Conservation (phyloP, 2,329 filamentous ascomycete genomes). For the Talaromyces sp. region DNA sequence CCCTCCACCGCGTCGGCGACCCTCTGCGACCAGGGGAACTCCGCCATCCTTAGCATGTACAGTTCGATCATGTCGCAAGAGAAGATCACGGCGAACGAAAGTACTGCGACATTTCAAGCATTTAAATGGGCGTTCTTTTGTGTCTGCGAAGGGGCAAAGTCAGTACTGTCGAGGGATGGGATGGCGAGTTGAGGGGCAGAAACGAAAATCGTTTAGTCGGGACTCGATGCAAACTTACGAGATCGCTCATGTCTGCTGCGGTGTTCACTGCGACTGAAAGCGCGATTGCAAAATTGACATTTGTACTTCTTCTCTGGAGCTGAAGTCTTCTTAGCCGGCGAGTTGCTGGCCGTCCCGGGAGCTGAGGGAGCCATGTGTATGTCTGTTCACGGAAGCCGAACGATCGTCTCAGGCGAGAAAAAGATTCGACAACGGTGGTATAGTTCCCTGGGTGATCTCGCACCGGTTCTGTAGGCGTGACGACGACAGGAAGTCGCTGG, state of each 20-base stretch:
- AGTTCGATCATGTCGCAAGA: conserved; percentile 95
- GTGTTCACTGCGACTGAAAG: conserved; percentile 96
- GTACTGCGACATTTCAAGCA: conserved; percentile 98
- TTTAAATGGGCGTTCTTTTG: conserved; percentile 98
- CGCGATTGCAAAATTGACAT: conserved; percentile 97
- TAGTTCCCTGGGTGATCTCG: conserved; percentile 45
- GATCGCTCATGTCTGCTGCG: conserved; percentile 95
- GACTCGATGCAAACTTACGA: conserved; percentile 69
- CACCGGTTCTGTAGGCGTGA: conserved; percentile 47
- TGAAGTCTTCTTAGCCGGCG: conserved; percentile 78
- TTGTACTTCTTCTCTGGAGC: conserved; percentile 98
- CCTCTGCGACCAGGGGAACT: conserved; percentile 88
- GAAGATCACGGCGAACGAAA: conserved; percentile 93
- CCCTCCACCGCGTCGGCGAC: conserved; percentile 66
- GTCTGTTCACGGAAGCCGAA: too few species aligned
- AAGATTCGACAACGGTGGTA: conserved; percentile 35
- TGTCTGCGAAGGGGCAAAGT: conserved; percentile 63
- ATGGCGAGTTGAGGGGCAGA: not conserved
- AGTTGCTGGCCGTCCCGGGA: conserved; percentile 68
- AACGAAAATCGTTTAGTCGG: not conserved
- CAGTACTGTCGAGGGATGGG: not conserved
- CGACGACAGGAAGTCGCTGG: conserved; percentile 43
- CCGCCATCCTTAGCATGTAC: conserved; percentile 98
- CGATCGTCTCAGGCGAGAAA: conserved; percentile 31
- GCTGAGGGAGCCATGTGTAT: conserved; percentile 50